Evolutionary conservation across 2,329 filamentous ascomycete species (phyloP).

Genomic region (Cercospora zeae-maydis): DNA sequence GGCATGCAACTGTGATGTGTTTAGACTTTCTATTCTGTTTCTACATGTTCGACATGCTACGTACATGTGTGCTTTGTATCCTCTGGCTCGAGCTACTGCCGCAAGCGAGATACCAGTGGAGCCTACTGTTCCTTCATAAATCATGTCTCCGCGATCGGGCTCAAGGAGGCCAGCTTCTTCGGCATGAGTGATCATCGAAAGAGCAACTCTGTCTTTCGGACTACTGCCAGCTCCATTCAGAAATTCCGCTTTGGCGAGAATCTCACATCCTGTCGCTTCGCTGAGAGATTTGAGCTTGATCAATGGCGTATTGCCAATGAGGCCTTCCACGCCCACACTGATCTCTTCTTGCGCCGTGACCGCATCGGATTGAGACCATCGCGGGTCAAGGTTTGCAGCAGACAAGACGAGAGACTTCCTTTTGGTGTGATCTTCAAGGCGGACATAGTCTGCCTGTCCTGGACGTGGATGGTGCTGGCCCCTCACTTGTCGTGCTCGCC

Average conservation of each 20-base stretch:
- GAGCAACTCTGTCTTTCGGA: conserved; percentile 90
- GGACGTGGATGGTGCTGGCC: conserved; percentile 27
- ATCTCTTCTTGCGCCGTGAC: conserved; percentile 42
- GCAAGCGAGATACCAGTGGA: conserved; percentile 95
- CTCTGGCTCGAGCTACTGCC: conserved; percentile 78
- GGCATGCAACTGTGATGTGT: conserved; percentile 72
- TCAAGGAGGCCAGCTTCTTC: conserved; percentile 72
- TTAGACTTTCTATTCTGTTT: conserved; percentile 4
- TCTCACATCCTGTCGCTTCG: conserved; percentile 79
- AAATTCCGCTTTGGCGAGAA: conserved; percentile 92
- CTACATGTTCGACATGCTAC: conserved; percentile 25
- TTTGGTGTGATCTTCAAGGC: conserved; percentile 32
- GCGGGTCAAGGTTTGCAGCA: conserved; percentile 12
- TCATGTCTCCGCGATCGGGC: conserved; percentile 81
- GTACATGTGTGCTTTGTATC: conserved; percentile 86
- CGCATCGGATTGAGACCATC: conserved; percentile 9
- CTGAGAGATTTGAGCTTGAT: conserved; percentile 43
- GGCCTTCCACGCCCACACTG: conserved; percentile 78
- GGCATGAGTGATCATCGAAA: conserved; percentile 79
- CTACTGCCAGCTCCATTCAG: conserved; percentile 91
- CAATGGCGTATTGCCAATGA: conserved; percentile 33
- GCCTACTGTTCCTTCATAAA: conserved; percentile 96
- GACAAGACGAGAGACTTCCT: conserved; percentile 10
- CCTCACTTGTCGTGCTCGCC: conserved; percentile 31
- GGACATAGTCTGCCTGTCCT: conserved; percentile 31